phyloP scores from a whole-genome alignment of 106 monocot genomes.

The Dactylorhiza incarnata region DNA sequence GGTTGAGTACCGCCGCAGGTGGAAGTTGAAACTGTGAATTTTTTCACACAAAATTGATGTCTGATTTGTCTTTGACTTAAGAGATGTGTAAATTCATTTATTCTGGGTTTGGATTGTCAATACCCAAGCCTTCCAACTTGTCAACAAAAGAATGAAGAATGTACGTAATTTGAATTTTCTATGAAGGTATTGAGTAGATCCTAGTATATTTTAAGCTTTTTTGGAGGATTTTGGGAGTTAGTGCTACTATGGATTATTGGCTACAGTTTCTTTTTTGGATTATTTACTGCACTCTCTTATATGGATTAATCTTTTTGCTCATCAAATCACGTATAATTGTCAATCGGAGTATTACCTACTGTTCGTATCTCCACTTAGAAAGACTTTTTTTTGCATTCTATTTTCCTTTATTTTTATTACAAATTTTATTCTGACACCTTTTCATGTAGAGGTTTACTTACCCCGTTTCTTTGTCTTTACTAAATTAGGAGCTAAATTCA shows the following conservation, averaged over 20 bases:
- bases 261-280: neutral
- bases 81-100: neutral
- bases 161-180: too few relatives aligned
- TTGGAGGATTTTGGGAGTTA: neutral
- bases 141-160: too few relatives aligned
- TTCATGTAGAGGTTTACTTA: neutral
- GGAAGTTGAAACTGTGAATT: too few relatives aligned
- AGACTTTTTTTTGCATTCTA: neutral
- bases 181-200: too few relatives aligned
- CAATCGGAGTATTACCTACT: neutral
- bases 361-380: neutral
- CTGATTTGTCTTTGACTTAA: neutral
- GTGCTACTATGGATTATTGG: neutral
- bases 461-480: neutral
- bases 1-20: too few relatives aligned
- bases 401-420: neutral
- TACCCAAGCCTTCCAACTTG: neutral
- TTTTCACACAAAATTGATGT: too few relatives aligned
- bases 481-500: conserved; percentile 35
- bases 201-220: too few relatives aligned
- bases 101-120: neutral
- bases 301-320: neutral
- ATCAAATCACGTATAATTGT: neutral
- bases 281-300: too few relatives aligned
- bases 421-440: neutral